A percentile compares a stretch with the other conserved stretches of the same genome.
Evolutionary conservation across 1,139 yeast species (phyloP).

Genomic region (Suhomyces wounanorum): DNA sequence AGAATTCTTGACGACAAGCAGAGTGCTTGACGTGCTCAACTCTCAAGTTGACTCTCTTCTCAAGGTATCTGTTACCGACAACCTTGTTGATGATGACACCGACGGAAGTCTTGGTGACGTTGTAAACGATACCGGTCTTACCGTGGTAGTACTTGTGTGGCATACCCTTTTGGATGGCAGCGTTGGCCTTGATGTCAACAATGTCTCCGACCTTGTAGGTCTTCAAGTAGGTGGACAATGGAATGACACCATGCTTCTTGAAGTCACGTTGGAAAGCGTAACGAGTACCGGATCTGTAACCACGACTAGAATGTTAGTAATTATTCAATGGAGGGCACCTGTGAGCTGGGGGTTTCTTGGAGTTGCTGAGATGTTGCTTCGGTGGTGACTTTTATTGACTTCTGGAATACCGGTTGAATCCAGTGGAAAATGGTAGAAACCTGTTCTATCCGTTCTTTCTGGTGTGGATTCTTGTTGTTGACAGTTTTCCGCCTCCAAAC

Average conservation of each 20-base stretch:
- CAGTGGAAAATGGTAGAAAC: no score
- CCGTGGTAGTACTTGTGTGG: constrained; percentile 99
- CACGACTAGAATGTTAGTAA: constrained; percentile 64
- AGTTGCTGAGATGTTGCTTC: neutral
- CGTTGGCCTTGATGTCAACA: constrained; percentile 99
- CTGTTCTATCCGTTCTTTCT: no score
- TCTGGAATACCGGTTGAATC: neutral
- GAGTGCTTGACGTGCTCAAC: constrained; percentile 99
- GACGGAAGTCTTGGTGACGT: constrained; percentile 97
- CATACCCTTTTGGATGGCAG: constrained; percentile 99
- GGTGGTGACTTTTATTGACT: neutral
- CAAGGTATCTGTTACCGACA: constrained; percentile 98
- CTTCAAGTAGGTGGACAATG: constrained; percentile 96
- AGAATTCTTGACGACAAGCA: constrained; percentile 98
- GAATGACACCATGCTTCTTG: constrained; percentile 95
- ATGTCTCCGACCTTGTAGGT: constrained; percentile 98
- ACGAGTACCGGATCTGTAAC: constrained; percentile 99
- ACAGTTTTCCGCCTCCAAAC: no score
- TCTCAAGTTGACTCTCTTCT: constrained; percentile 98
- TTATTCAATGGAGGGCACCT: neutral
- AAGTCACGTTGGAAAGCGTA: constrained; percentile 99
- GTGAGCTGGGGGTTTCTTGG: neutral
- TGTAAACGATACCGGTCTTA: constrained; percentile 98
- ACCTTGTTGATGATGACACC: constrained; percentile 98
- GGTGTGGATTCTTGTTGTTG: no score